Conservation (phyloP, 2,329 filamentous ascomycete genomes). For the Alternaria sp. region DNA sequence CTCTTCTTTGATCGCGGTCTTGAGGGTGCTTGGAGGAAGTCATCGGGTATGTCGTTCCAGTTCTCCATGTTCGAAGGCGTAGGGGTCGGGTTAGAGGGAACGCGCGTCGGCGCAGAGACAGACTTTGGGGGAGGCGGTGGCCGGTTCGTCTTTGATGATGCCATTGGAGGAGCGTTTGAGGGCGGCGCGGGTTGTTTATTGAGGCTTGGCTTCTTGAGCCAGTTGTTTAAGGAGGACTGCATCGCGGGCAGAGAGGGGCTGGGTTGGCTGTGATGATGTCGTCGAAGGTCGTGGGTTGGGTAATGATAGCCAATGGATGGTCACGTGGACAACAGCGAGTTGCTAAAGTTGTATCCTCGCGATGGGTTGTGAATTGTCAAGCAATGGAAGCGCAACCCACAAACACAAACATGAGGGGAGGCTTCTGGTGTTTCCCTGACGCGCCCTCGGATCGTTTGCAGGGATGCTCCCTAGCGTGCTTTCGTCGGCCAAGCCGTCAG, state of each 20-base stretch:
- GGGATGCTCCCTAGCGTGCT: constrained; percentile 26
- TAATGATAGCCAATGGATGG: background rate
- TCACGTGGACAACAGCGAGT: background rate
- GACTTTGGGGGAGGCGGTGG: constrained; percentile 31
- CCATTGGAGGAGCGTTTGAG: constrained; percentile 5
- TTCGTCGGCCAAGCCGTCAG: constrained; percentile 35
- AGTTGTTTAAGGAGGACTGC: constrained; percentile 56
- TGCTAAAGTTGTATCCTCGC: background rate
- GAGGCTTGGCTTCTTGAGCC: constrained; percentile 55
- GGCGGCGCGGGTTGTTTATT: constrained; percentile 32
- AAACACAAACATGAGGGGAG: background rate
- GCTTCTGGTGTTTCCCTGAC: constrained; percentile 20
- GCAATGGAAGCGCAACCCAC: background rate
- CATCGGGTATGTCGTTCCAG: constrained; percentile 39
- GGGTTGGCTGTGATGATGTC: background rate
- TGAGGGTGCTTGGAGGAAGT: constrained; percentile 33
- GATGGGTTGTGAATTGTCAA: background rate
- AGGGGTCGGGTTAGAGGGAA: constrained; percentile 21
- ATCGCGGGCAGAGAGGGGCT: constrained; percentile 27
- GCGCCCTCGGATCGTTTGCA: constrained; percentile 25
- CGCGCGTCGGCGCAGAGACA: constrained; percentile 23
- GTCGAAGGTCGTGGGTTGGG: background rate
- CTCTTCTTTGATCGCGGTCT: constrained; percentile 34
- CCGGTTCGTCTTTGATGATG: constrained; percentile 10
- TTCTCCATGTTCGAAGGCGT: constrained; percentile 28